Percentiles rank a stretch among this genome's conserved stretches.
These are phyloP conservation scores for Vaccinium myrtillus DNA, from an alignment of 148 eudicot genomes.

Conservation along the genomic window DNA sequence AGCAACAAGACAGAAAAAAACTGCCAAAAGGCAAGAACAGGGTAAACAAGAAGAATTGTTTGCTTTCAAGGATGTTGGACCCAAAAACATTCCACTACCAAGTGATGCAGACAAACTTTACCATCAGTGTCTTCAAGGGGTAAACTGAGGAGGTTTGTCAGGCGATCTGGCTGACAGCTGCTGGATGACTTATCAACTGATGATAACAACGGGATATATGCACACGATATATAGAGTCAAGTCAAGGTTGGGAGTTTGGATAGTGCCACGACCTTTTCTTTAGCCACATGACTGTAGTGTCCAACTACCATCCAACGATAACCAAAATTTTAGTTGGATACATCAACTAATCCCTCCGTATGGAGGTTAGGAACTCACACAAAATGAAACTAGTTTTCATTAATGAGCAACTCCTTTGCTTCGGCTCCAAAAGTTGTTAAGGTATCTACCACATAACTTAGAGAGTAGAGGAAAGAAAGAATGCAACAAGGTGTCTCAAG, in stretches of 20 bases:
- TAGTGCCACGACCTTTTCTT: neutral
- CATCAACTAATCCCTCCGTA: neutral
- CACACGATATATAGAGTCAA: neutral
- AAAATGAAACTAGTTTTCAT: neutral
- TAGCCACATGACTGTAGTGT: neutral
- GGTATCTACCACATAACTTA: neutral
- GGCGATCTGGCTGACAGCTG: neutral
- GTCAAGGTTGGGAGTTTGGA: constrained; percentile 1
- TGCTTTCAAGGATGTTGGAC: neutral
- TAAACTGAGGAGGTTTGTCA: neutral
- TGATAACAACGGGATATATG: neutral
- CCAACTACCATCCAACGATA: neutral
- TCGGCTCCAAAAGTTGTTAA: neutral
- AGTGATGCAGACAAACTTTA: neutral
- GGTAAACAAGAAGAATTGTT: neutral
- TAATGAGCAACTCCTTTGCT: neutral
- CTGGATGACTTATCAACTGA: neutral
- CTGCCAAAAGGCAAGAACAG: neutral
- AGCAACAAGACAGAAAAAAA: neutral
- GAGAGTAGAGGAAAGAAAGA: neutral
- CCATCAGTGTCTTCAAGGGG: neutral
- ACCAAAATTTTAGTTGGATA: neutral
- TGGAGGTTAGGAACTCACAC: neutral
- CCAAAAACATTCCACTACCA: neutral
- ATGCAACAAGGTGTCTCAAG: neutral